These are phyloP conservation scores for Yamagishiella unicocca DNA, from an alignment of 139 green algal genomes.

Conservation along the genomic window DNA sequence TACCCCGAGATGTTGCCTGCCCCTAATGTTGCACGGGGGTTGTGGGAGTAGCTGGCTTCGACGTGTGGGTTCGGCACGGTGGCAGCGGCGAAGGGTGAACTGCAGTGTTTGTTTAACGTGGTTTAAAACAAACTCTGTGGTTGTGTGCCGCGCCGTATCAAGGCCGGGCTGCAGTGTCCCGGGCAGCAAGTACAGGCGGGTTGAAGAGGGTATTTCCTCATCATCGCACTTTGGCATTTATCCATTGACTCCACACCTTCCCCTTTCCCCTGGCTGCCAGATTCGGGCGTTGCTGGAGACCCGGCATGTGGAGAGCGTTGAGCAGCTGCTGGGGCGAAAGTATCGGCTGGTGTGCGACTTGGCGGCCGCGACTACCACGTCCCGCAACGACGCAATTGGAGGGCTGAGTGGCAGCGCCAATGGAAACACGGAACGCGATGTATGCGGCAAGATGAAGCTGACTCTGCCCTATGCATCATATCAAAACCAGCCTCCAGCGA, in stretches of 20 bases:
- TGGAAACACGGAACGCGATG: background rate
- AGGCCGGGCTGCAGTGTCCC: no score
- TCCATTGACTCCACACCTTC: background rate
- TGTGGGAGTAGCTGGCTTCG: no score
- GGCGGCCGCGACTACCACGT: background rate
- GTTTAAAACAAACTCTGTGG: no score
- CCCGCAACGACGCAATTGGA: background rate
- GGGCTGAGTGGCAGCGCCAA: background rate
- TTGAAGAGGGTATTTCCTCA: no score
- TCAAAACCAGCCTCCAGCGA: constrained; percentile 54
- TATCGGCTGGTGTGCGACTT: constrained; percentile 61
- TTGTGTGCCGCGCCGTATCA: no score
- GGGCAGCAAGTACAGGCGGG: no score
- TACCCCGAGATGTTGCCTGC: no score
- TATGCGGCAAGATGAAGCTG: background rate
- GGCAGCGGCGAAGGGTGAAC: no score
- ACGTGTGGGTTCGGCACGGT: no score
- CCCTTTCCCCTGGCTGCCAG: constrained; percentile 42
- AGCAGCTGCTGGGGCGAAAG: constrained; percentile 53
- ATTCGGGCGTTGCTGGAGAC: constrained; percentile 62
- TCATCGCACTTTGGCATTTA: background rate
- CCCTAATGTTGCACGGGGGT: no score
- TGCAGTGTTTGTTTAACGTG: no score
- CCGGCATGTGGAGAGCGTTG: constrained; percentile 61
- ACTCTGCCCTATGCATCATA: background rate